A percentile compares a stretch with the other conserved stretches of the same genome.
phyloP scores from a whole-genome alignment of 495 filamentous ascomycete species.

The Baudoinia panamericana region DNA sequence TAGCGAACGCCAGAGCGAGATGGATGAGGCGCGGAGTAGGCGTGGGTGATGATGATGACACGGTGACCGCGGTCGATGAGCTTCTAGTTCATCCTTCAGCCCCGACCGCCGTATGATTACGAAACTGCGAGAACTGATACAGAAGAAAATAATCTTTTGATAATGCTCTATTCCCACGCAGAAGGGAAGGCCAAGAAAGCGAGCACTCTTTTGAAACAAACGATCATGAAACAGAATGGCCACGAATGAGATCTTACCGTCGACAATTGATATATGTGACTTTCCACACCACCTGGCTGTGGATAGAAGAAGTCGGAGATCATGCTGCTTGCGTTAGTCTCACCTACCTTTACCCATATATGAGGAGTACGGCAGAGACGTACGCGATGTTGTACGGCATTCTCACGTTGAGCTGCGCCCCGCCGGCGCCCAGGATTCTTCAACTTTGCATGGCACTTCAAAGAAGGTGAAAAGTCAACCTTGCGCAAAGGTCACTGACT shows the following conservation, averaged over 20 bases:
- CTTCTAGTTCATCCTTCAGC: slow-evolving; percentile 40
- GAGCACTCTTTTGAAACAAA: too few relatives aligned
- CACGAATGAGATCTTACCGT: too few relatives aligned
- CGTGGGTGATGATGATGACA: slow-evolving; percentile 94
- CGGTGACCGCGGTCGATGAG: slow-evolving; percentile 95
- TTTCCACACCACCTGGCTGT: slow-evolving; percentile 90
- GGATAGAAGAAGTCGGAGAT: slow-evolving; percentile 99
- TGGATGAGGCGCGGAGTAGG: slow-evolving; percentile 54
- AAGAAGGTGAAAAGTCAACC: too few relatives aligned
- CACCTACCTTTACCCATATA: background rate
- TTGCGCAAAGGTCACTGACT: too few relatives aligned
- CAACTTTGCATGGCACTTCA: too few relatives aligned
- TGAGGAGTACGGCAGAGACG: slow-evolving; percentile 24
- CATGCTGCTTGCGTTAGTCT: slow-evolving; percentile 47
- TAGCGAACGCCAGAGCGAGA: slow-evolving; percentile 81
- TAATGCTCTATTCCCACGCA: too few relatives aligned
- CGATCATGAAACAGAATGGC: too few relatives aligned
- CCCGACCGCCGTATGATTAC: too few relatives aligned
- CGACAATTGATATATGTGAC: slow-evolving; percentile 95
- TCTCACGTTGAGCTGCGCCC: slow-evolving; percentile 17
- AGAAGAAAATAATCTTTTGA: too few relatives aligned
- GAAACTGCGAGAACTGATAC: too few relatives aligned
- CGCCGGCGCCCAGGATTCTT: slow-evolving; percentile 18
- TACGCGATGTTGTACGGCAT: slow-evolving; percentile 68
- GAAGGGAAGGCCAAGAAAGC: too few relatives aligned